phyloP scores from a whole-genome alignment of 352 stramenopile species.

The Globisporangium sylvaticum region DNA sequence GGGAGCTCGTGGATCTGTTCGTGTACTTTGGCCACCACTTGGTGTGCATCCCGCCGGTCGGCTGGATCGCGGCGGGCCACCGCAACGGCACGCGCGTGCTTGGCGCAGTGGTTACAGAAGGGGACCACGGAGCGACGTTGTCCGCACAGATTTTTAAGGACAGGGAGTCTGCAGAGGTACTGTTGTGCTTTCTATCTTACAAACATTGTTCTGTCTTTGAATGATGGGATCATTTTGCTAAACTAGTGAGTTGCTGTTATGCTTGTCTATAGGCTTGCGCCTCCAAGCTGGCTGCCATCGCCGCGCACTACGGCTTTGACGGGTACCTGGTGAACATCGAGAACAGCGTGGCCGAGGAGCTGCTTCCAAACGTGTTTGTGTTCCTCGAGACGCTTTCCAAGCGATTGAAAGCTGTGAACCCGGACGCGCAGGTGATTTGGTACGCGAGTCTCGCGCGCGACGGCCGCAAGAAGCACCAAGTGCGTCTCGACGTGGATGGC shows the following conservation, averaged over 20 bases:
- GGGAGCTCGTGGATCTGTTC: conserved; percentile 51
- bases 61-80: conserved; percentile 45
- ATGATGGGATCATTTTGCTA: background rate
- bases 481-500: conserved; percentile 36
- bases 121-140: conserved; percentile 23
- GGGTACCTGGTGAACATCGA: conserved; percentile 68
- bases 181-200: background rate
- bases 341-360: conserved; percentile 29
- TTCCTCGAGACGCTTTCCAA: conserved; percentile 31
- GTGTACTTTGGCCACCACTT: conserved; percentile 55
- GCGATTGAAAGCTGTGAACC: conserved; percentile 22
- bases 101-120: conserved; percentile 45
- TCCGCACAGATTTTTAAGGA: conserved; percentile 29
- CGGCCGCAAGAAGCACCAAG: conserved; percentile 31
- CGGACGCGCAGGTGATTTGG: conserved; percentile 41
- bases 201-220: background rate
- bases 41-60: conserved; percentile 39
- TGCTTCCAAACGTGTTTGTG: conserved; percentile 26
- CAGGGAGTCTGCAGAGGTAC: conserved; percentile 25
- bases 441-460: conserved; percentile 39
- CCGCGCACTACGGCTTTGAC: conserved; percentile 42
- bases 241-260: background rate
- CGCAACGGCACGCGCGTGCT: conserved; percentile 42
- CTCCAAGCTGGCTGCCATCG: conserved; percentile 33
- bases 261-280: conserved; percentile 23